Evolutionary conservation across 2,329 filamentous ascomycete genomes (phyloP).

Genomic region (Fusarium camptoceras): DNA sequence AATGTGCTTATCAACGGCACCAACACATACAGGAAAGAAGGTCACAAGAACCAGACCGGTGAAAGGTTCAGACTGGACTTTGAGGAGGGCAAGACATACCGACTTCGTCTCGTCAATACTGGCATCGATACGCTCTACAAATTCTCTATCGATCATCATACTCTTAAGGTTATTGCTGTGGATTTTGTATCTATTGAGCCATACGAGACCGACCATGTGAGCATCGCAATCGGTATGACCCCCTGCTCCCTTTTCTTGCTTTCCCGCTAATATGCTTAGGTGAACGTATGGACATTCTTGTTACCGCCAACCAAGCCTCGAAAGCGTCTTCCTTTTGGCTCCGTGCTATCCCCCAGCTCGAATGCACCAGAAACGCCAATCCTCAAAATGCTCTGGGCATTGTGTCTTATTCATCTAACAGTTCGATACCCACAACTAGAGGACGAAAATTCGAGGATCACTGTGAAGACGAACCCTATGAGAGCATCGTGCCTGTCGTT

Average conservation of each 20-base stretch:
- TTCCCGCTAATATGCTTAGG: conserved; percentile 49
- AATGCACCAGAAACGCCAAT: conserved; percentile 57
- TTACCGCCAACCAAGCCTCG: conserved; percentile 55
- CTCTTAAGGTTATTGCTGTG: conserved; percentile 65
- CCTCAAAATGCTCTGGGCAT: conserved; percentile 61
- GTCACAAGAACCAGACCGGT: conserved; percentile 44
- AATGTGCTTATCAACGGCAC: conserved; percentile 62
- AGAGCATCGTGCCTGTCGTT: conserved; percentile 52
- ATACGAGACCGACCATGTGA: conserved; percentile 63
- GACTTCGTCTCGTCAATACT: conserved; percentile 62
- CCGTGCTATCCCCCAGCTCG: conserved; percentile 57
- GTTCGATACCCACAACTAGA: conserved; percentile 29
- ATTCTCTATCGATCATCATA: conserved; percentile 68
- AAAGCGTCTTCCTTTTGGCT: conserved; percentile 61
- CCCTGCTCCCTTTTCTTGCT: too few species aligned
- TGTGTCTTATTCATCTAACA: conserved; percentile 54
- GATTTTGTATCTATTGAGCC: conserved; percentile 70
- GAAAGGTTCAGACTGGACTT: conserved; percentile 55
- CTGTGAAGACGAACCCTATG: conserved; percentile 53
- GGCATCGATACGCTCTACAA: conserved; percentile 59
- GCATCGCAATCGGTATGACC: conserved; percentile 57
- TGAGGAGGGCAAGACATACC: conserved; percentile 57
- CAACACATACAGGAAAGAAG: conserved; percentile 49
- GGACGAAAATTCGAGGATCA: conserved; percentile 28
- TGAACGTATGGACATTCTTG: conserved; percentile 61